Base-by-base conservation (phyloP, 2,329 filamentous ascomycete species). In the Microsporum ferrugineum region DNA sequence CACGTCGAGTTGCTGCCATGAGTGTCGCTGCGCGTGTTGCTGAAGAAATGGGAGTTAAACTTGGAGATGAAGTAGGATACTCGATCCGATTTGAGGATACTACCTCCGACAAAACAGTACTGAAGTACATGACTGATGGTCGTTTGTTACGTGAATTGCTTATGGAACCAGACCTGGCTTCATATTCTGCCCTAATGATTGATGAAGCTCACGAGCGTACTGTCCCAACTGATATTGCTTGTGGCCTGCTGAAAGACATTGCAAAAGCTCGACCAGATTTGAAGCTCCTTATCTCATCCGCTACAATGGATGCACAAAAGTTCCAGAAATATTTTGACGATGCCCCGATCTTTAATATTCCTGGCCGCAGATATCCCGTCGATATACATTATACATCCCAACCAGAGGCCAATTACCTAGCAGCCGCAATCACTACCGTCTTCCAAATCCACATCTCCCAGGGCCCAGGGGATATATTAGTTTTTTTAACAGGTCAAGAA, bases 111-210 rank as follows among this genome's bases (percentile, higher is more conserved):
- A 95, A 95, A 76, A 97, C 94, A 0, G 80, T 92, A 5, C 76
- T 99, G 60, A 95, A 96, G 73, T 97, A 96, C 75, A 92, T 95
- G 88, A 99, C 94, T 0, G 94, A 99, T 69, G 94, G 94, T 71
- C 95, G 97, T 88, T 78, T 97, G 43, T 78, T 97, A 34, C 82
- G 91, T 70, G 90, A 96, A 71, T 88, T 96, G 65, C 84, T 96
- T 76, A 92, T 89, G 0, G 90, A 95, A 68, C 91, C 92, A 0
- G 86, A 92, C 66, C 78, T 97, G 4, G 82, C 84, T 1, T 85
- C 84, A 14, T 97, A 97, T 68, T 88, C 89, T 3, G 89, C 87
- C 10, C 76, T 99, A 64, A 96, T 99, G 87, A 92, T 99, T 61
- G 94, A 99, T 71, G 94, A 99, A 72, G 94, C 94, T 0, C 94